A percentile compares a stretch with the other conserved stretches of the same genome.
Evolutionary conservation across 345 rosid species (phyloP).

Genomic region (Rhizophora apiculata): DNA sequence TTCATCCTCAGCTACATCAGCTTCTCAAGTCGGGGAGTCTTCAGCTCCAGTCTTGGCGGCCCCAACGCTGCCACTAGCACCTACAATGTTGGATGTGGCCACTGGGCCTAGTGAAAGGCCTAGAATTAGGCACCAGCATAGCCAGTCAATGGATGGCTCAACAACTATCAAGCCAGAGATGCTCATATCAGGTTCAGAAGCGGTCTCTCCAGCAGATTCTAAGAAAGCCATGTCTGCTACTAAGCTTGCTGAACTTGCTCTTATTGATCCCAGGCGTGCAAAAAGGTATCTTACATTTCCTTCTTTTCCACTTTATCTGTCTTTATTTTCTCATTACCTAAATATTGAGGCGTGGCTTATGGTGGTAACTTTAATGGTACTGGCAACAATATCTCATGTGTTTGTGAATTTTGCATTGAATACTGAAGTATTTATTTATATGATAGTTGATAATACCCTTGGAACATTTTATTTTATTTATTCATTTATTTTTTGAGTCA

Average conservation of each 20-base stretch:
- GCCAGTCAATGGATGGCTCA: conserved; percentile 92
- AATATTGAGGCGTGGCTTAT: no score
- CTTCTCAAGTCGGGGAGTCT: conserved; percentile 60
- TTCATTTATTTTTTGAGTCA: neutral
- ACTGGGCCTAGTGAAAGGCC: conserved; percentile 59
- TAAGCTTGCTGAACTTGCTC: conserved; percentile 98
- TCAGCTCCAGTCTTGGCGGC: conserved; percentile 23
- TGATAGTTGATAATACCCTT: no score
- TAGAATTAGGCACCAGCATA: conserved; percentile 85
- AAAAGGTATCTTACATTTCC: conserved; percentile 54
- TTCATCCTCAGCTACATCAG: conserved; percentile 63
- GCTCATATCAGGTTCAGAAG: conserved; percentile 72
- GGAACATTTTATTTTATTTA: no score
- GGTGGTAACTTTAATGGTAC: no score
- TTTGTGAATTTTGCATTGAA: no score
- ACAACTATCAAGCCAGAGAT: conserved; percentile 70
- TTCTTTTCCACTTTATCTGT: neutral
- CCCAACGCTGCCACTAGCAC: conserved; percentile 15
- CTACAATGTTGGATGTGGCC: conserved; percentile 30
- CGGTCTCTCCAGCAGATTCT: conserved; percentile 44
- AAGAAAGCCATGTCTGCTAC: conserved; percentile 89
- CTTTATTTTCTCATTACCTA: no score
- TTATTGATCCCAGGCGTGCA: conserved; percentile 92
- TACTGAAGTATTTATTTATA: no score
- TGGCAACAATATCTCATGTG: no score